Base-by-base conservation (phyloP, 2,329 filamentous ascomycete genomes). In the Diaporthe ampelina region DNA sequence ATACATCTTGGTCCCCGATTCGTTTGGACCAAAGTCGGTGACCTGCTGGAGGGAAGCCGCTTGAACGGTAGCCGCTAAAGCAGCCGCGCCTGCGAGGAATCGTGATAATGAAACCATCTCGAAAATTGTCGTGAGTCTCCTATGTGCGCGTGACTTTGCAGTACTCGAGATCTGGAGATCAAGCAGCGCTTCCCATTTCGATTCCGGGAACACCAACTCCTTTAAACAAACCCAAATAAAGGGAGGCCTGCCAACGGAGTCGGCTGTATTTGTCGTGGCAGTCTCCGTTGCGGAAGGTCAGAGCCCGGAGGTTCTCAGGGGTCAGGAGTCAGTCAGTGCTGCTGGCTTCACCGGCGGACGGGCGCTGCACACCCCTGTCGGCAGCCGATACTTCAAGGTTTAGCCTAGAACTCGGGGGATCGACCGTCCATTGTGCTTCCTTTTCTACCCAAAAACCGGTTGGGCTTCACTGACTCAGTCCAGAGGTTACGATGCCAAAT, bases 11-110 rank as follows among this genome's bases (percentile, higher is more conserved):
- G 77, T 78, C 19, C 77, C 78, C 15, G 73, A 74, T 19, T 50
- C 26, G 73, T 81, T 81, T 19, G 77, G 76, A 24, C 79, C 80
- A 37, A 81, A 81, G 77, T 77, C 78, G 67, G 73, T 77, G 24
- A 81, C 78, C 69, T 79, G 80, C 43, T 78, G 78, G 61, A 82
- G 78, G 19, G 77, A 76, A 26, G 78, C 77, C 77, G 75, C 74
- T 77, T 76, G 75, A 67, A 32, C 65, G 13, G 63, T 75, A 72
- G 67, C 74, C 19, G 73, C 56, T 74, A 75, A 45, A 70, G 78
- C 70, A 81, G 76, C 74, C 72, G 76, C 74, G 77, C 40, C 72
- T 77, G 74, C 74, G 73, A 74, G 21, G 76, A 78, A 54, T 35
- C 61, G 29, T 78, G 43, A 7, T 72, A 76, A 19, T 59, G 73